A percentile compares a stretch with the other conserved stretches of the same genome.
Conservation (phyloP, 495 filamentous ascomycete genomes). For the Staphylotrichum longicolle region DNA sequence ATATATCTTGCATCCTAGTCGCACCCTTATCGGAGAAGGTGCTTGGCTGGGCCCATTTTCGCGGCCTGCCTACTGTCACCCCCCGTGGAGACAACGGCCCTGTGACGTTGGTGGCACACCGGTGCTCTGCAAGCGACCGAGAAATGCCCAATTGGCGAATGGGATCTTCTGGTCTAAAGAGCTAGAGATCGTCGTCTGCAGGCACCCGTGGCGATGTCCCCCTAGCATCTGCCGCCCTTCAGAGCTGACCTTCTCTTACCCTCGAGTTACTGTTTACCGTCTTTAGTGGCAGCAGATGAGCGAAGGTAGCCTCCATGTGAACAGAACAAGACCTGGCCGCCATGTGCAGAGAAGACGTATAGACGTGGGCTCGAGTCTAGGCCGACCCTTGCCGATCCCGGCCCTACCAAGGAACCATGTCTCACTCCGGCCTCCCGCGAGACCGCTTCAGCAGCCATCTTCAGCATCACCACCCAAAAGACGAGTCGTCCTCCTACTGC, state of each 20-base stretch:
- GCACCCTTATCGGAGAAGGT: background rate
- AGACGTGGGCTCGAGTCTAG: too few species aligned
- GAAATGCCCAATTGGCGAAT: background rate
- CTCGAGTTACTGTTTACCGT: background rate
- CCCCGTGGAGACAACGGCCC: background rate
- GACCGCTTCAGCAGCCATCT: too few species aligned
- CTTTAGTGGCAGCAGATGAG: too few species aligned
- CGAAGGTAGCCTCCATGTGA: too few species aligned
- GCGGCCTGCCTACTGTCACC: background rate
- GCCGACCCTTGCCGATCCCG: too few species aligned
- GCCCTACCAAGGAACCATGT: too few species aligned
- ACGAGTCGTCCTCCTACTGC: too few species aligned
- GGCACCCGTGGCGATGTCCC: background rate
- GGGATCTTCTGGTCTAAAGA: background rate
- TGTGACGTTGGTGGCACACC: constrained; percentile 1
- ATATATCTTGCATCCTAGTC: too few species aligned
- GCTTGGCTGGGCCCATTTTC: background rate
- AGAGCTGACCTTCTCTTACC: background rate
- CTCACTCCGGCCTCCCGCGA: too few species aligned
- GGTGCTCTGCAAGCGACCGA: background rate
- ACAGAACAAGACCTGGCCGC: too few species aligned
- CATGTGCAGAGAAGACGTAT: too few species aligned
- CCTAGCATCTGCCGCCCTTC: background rate
- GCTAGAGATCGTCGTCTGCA: constrained; percentile 7
- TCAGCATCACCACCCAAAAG: too few species aligned